Base-by-base conservation (phyloP, 2,329 filamentous ascomycete species). In the Calonectria pauciramosa region DNA sequence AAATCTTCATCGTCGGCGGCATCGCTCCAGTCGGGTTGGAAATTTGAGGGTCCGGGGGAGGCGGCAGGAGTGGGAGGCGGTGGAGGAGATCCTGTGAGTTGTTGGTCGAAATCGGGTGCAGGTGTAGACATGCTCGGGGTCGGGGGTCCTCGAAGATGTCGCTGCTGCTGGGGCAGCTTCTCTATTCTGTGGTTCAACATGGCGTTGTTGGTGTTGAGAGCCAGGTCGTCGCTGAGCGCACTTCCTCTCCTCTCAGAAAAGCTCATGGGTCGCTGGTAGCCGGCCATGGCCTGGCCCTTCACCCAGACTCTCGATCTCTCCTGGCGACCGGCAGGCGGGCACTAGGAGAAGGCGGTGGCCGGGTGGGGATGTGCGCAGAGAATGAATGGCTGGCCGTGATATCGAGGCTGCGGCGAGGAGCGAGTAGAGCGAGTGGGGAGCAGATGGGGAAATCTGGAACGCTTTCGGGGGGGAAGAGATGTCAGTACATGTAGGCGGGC, bases 1-100 rank as follows among this genome's bases (percentile, higher is more conserved):
- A 94, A 91, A 82, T 98, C 95, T 83, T 98, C 95, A 82, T 95
- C 92, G 74, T 95, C 94, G 52, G 93, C 93, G 26, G 93, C 93
- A 75, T 92, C 92, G 82, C 93, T 95, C 94, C 94, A 96, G 85
- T 95, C 93, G 16, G 90, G 90, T 76, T 91, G 90, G 74, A 87
- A 87, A 78, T 91, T 89, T 8, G 90, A 89, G 9, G 92, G 92
- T 2, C 92, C 91, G 5, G 92, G 92, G 51, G 91, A 93, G 14
- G 92, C 92, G 26, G 92, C 92, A 28, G 92, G 92, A 2, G 92
- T 93, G 2, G 92, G 92, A 52, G 92, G 92, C 34, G 91, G 91
- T 16, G 92, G 92, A 44, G 92, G 91, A 41, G 91, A 92, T 59
- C 90, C 90, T 11, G 90, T 91, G 76, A 91, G 84, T 76, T 90